These are phyloP conservation scores for Patellifolia procumbens DNA, from an alignment of 179 eudicot species.

Conservation along the genomic window DNA sequence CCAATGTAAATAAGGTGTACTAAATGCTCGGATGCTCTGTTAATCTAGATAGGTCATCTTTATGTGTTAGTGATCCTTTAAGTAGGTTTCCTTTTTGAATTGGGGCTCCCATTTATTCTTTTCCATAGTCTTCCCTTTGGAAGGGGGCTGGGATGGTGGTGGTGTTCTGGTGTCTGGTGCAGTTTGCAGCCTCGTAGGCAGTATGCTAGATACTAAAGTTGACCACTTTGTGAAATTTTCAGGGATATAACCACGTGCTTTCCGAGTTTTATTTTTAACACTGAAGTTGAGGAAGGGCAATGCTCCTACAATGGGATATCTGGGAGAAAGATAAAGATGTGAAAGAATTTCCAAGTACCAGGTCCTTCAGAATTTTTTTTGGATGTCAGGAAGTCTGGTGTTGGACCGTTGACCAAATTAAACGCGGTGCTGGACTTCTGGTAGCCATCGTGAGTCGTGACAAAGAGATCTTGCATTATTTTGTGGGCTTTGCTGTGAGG, in stretches of 20 bases:
- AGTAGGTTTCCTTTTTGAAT: too few relatives aligned
- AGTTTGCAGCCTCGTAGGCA: background rate
- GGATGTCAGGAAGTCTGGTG: background rate
- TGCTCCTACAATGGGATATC: background rate
- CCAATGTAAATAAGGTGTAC: too few relatives aligned
- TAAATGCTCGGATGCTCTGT: too few relatives aligned
- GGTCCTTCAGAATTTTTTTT: background rate
- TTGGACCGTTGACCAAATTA: background rate
- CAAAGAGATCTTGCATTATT: too few relatives aligned
- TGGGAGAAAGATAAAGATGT: background rate
- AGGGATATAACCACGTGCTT: conserved; percentile 63
- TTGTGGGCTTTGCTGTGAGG: background rate
- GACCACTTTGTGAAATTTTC: conserved; percentile 21
- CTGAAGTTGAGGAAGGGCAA: conserved; percentile 56
- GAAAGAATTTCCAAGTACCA: background rate
- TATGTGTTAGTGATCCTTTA: too few relatives aligned
- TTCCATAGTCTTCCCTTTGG: background rate
- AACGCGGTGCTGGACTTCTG: background rate
- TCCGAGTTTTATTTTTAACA: conserved; percentile 69
- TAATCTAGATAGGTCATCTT: too few relatives aligned
- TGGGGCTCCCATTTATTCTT: background rate
- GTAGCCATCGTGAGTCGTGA: background rate
- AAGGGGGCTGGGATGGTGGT: background rate
- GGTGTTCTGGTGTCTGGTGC: background rate
- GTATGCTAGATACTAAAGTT: background rate